Evolutionary conservation across 495 filamentous ascomycete genomes (phyloP).

Genomic region (Margaritispora aquatica): DNA sequence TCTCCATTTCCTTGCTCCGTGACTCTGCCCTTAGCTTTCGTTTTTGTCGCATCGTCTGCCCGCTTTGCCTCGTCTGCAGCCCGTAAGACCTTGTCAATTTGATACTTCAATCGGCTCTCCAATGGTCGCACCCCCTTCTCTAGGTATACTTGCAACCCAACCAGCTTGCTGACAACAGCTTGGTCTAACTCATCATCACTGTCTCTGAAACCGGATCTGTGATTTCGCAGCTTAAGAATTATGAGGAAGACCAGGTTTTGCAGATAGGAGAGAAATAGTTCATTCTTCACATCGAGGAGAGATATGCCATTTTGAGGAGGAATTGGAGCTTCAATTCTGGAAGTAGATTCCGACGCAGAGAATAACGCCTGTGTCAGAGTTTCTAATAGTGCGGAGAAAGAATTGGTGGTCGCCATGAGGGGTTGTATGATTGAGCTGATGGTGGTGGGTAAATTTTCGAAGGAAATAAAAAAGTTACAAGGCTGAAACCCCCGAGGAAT

Average conservation of each 20-base stretch:
- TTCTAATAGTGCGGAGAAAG: slow-evolving; percentile 53
- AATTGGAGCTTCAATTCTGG: slow-evolving; percentile 35
- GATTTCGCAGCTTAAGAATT: slow-evolving; percentile 68
- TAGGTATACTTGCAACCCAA: slow-evolving; percentile 79
- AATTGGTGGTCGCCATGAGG: slow-evolving; percentile 38
- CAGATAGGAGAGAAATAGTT: slow-evolving; percentile 89
- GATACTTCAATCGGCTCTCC: slow-evolving; percentile 80
- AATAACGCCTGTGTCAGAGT: slow-evolving; percentile 56
- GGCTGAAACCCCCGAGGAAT: too few species aligned
- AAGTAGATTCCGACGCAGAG: slow-evolving; percentile 48
- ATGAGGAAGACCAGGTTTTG: slow-evolving; percentile 91
- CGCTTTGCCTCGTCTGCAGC: slow-evolving; percentile 71
- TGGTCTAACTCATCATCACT: slow-evolving; percentile 37
- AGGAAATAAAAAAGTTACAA: background rate
- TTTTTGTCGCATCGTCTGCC: slow-evolving; percentile 23
- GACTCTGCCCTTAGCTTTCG: slow-evolving; percentile 27
- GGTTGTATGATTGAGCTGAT: background rate
- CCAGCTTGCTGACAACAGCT: slow-evolving; percentile 71
- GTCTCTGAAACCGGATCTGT: slow-evolving; percentile 31
- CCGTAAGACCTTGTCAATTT: slow-evolving; percentile 84
- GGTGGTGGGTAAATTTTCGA: background rate
- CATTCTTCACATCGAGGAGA: slow-evolving; percentile 89
- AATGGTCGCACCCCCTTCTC: slow-evolving; percentile 86
- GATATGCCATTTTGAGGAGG: slow-evolving; percentile 83
- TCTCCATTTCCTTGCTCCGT: slow-evolving; percentile 31